Evolutionary conservation across 768 basidiomycete species (phyloP), one percentile per base, ranked within the genome.

Genomic region (Leccinum uliginosum): DNA sequence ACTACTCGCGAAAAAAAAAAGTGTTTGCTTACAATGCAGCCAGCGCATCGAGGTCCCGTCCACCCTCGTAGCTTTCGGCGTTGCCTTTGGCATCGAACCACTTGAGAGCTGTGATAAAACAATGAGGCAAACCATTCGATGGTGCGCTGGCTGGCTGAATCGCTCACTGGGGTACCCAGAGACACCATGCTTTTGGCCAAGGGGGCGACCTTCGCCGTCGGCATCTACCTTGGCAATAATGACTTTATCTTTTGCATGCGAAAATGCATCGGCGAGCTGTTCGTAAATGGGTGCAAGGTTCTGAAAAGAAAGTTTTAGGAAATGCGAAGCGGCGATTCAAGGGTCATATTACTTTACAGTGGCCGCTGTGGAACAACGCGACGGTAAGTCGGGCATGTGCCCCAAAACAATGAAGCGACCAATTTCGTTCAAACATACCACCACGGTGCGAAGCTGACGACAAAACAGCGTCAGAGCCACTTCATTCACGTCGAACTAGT

Each of bases 151-250:
- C 14, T 8, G n/a, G 29, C 10, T 8, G 14, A 34, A 24, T 27
- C 47, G 53, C 91, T 65, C 58, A 95, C 92, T 96, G 15, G 93
- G 93, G 75, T 80, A 96, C 30, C 92, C 93, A 12, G 79, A 83
- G 21, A 96, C 88, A 12, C 82, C 93, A 66, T 84, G 93, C 73
- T 86, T 84, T 62, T 82, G 72, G 55, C 91, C 94, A 43, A 93
- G 67, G 3, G 85, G 78, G 64, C 84, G 86, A 50, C 93, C 94
- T 43, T 69, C 86, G 50, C 93, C 92, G 67, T 98, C 94, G 1
- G 93, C 93, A 62, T 98, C 93, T 11, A 95, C 86, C 68, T 96
- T 96, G 53, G 93, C 94, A 62, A 98, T 82, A 51, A 91, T 65
- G 21, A 98, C 89, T 68, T 90, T 91, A 67, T 92, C 86, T 60